Evolutionary conservation across 345 rosid genomes (phyloP).

Genomic region (Hibiscus mutabilis): DNA sequence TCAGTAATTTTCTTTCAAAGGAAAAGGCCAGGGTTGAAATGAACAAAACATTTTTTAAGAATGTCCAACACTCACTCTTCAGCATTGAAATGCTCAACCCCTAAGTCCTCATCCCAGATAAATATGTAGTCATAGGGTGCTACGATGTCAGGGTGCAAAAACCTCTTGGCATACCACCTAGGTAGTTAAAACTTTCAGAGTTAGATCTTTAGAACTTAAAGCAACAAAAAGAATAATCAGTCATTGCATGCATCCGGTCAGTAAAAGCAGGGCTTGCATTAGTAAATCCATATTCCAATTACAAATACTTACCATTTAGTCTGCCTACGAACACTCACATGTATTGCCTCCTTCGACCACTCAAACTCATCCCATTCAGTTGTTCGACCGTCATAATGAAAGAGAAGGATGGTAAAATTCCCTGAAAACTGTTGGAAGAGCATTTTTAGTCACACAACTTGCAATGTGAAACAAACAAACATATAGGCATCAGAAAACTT

Average conservation of each 20-base stretch:
- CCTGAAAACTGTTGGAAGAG: slow-evolving; percentile 65
- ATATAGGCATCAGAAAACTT: neutral
- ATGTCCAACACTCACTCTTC: slow-evolving; percentile 62
- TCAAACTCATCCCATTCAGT: slow-evolving; percentile 97
- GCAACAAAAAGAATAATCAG: neutral
- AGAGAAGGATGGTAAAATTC: slow-evolving; percentile 78
- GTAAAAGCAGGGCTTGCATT: neutral
- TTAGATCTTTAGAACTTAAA: slow-evolving; percentile 2
- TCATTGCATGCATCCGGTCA: neutral
- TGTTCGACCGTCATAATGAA: slow-evolving; percentile 89
- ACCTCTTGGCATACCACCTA: slow-evolving; percentile 99
- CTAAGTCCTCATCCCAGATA: slow-evolving; percentile 96
- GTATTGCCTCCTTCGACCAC: slow-evolving; percentile 95
- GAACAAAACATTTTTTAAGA: neutral
- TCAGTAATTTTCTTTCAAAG: neutral
- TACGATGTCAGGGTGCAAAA: slow-evolving; percentile 94
- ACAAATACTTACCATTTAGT: slow-evolving; percentile 70
- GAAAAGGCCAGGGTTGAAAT: neutral
- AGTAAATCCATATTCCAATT: neutral
- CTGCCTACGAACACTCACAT: slow-evolving; percentile 76
- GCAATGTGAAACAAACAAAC: neutral
- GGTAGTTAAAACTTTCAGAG: slow-evolving; percentile 19
- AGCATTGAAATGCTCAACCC: slow-evolving; percentile 85
- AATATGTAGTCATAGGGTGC: slow-evolving; percentile 91
- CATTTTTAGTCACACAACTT: slow-evolving; percentile 14